Evolutionary conservation across 768 basidiomycete species (phyloP), one percentile per base, ranked within the genome.

Genomic region (Kondoa subrosea): DNA sequence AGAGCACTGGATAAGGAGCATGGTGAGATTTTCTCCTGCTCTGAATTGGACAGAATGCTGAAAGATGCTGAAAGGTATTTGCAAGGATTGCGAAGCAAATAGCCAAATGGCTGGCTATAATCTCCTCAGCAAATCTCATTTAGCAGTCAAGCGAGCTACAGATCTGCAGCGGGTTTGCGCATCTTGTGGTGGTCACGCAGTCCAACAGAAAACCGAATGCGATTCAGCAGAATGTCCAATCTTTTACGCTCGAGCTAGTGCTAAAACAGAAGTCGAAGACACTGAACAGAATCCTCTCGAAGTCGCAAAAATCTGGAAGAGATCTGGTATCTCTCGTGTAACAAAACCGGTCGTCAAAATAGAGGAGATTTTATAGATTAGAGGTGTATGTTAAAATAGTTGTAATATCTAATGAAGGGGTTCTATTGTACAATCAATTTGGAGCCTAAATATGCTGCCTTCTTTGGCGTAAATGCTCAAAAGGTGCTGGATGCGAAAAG

Each of bases 191-290:
- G 78, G 78, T 1, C 80, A 79, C 0, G 80, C 84, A 1, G 77
- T 80, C 2, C 78, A 77, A 15, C 88, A 89, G 67, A 80, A 81
- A 0, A 82, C 85, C 59, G 76, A 81, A 34, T 97, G 92, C 77
- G 85, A 87, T 73, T 89, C 88, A 4, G 78, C 88, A 59, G 91
- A 95, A 74, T 97, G 92, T 75, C 82, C 86, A 0, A 87, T 88
- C 84, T 76, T 91, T 34, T 95, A 84, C 72, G 82, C 85, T 32
- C 80, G 89, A 34, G 83, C 81, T 69, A 85, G 83, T 72, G 77
- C 78, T 0, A 70, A 71, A 33, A 66, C 77, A 66, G 78, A 79
- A 70, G 72, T 76, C 16, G 77, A 75, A n/a, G 58, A 65, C 0
- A 4, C 56, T 1, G 57, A 69, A 68, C 4, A 31, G 12, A 50